phyloP scores from a whole-genome alignment of 148 eudicot genomes.

The Spergularia bocconei region DNA sequence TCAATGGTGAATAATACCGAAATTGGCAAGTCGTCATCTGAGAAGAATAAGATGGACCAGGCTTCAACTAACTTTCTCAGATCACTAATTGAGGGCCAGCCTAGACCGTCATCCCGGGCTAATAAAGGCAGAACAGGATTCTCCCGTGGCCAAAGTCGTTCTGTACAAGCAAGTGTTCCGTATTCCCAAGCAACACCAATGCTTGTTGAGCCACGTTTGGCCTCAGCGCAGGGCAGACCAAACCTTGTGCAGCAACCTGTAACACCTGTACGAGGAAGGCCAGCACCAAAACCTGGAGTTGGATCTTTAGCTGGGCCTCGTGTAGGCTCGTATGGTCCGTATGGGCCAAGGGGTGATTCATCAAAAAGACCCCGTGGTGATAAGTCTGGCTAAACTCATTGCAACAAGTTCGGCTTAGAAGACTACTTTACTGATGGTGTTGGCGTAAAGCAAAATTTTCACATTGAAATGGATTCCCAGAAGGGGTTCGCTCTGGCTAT shows the following conservation, averaged over 20 bases:
- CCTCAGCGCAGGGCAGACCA: conserved; percentile 4
- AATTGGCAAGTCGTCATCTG: conserved; percentile 31
- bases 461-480: not conserved
- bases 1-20: conserved; percentile 53
- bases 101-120: conserved; percentile 4
- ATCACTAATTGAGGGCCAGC: conserved; percentile 26
- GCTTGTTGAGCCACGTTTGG: conserved; percentile 7
- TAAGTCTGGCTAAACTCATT: conserved; percentile 21
- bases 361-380: conserved; percentile 30
- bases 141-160: not conserved
- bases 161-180: not conserved
- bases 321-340: conserved; percentile 16
- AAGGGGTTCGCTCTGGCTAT: not conserved
- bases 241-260: not conserved
- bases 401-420: conserved; percentile 17
- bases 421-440: too few species aligned
- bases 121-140: not conserved
- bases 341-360: conserved; percentile 32
- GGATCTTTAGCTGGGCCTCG: conserved; percentile 12
- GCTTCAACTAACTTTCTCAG: conserved; percentile 27
- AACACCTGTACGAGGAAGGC: not conserved
- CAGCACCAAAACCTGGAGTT: conserved; percentile 13
- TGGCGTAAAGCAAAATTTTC: too few species aligned
- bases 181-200: not conserved
- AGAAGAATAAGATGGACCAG: conserved; percentile 21